Base-by-base conservation (phyloP, 2,329 filamentous ascomycete species). In the Colletotrichum limetticola region DNA sequence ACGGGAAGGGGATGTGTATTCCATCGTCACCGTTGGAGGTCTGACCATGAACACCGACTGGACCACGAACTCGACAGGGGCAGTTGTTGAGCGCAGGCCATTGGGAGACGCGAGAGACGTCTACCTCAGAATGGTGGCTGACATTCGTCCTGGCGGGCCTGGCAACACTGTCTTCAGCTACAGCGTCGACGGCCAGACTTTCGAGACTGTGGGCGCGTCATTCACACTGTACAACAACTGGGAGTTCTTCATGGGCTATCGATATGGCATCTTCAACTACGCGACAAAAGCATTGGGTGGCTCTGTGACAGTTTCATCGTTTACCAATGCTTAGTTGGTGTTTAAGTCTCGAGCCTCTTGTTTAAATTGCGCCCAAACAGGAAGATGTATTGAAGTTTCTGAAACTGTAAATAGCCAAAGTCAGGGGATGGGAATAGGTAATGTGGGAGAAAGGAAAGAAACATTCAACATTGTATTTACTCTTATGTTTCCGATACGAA, bases 231-330 rank as follows among this genome's bases (percentile, higher is more conserved):
- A 79, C 71, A 84, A 76, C 12, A 77, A 80, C 19, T 87, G 85
- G 85, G 68, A 79, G 7, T 85, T 83, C 78, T 88, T 86, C 66
- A 83, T 86, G 75, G 86, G 84, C 0, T 88, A 87, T 74, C 80
- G 86, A 0, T 88, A 80, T 75, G 86, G 82, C 0, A 83, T 87
- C 4, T 88, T 88, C 71, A 87, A 87, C 74, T 85, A 81, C 78
- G 86, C 86, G 0, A 88, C 86, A 1, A 79, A 79, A 53, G 37
- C 56, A 5, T 46, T 78, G 11, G 77, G 78, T 4, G 78, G 77
- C 11, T 72, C 70, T 4, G 46, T 76, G 2, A 24, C n/a, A 26
- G 66, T 63, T 22, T 22, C 28, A 22, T 68, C 66, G 11, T 62
- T 68, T 32, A 66, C 32, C 12, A 63, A 46, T 19, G 60, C 60